phyloP scores from a whole-genome alignment of 2,329 filamentous ascomycete species.

The Calonectria ilicicola region DNA sequence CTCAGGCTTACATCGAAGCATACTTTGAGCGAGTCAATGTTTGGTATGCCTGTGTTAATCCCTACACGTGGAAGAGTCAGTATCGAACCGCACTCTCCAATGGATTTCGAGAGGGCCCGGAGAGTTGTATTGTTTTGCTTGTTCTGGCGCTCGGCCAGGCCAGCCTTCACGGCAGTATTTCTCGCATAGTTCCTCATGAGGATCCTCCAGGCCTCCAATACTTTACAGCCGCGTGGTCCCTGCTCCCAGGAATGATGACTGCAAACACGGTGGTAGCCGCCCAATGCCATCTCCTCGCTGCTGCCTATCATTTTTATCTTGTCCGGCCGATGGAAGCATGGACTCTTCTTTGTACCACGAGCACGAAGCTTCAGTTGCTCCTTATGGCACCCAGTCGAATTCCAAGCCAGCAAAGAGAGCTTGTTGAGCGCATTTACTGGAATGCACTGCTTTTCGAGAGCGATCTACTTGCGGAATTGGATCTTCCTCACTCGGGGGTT shows the following conservation, averaged over 20 bases:
- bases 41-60: constrained; percentile 89
- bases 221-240: constrained; percentile 83
- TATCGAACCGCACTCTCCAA: constrained; percentile 81
- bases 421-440: constrained; percentile 86
- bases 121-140: constrained; percentile 85
- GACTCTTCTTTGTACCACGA: constrained; percentile 83
- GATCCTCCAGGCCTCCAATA: constrained; percentile 83
- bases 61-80: constrained; percentile 81
- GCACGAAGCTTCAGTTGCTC: constrained; percentile 83
- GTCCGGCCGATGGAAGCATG: constrained; percentile 86
- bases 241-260: constrained; percentile 83
- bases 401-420: constrained; percentile 76
- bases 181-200: constrained; percentile 74
- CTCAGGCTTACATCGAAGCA: constrained; percentile 79
- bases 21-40: constrained; percentile 87
- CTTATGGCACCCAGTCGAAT: constrained; percentile 80
- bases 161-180: constrained; percentile 81
- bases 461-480: constrained; percentile 82
- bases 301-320: constrained; percentile 85
- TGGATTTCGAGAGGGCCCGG: constrained; percentile 81
- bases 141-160: constrained; percentile 84
- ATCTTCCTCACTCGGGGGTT: constrained; percentile 85
- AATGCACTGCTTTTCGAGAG: constrained; percentile 85
- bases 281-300: constrained; percentile 84
- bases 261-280: constrained; percentile 82